These are phyloP conservation scores for Xylaria intraflava DNA, from an alignment of 495 filamentous ascomycete genomes.

Conservation along the genomic window DNA sequence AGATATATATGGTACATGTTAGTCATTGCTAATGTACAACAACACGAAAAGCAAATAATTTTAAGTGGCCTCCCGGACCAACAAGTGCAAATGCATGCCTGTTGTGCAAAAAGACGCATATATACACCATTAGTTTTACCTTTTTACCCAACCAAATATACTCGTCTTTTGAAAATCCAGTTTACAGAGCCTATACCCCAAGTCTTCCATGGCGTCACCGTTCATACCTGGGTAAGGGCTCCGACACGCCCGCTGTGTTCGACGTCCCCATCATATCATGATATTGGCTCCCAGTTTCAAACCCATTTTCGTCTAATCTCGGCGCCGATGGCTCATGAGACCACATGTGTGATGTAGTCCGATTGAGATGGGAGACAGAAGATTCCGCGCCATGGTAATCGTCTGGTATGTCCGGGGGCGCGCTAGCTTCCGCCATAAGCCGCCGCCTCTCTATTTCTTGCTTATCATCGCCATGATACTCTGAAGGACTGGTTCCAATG, in stretches of 20 bases:
- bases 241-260: conserved; percentile 13
- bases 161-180: not conserved
- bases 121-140: not conserved
- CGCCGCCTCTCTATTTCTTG: conserved; percentile 73
- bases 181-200: not conserved
- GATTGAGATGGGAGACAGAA: conserved; percentile 13
- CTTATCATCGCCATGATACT: conserved; percentile 64
- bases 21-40: conserved; percentile 7
- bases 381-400: conserved; percentile 35
- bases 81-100: conserved; percentile 1
- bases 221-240: conserved; percentile 42
- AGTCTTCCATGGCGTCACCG: conserved; percentile 19
- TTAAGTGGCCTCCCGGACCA: not conserved
- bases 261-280: conserved; percentile 19
- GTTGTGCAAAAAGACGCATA: not conserved
- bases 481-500: conserved; percentile 29
- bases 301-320: conserved; percentile 55
- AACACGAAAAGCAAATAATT: not conserved
- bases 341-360: conserved; percentile 4
- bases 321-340: conserved; percentile 57
- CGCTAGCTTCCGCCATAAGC: conserved; percentile 64
- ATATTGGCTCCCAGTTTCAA: conserved; percentile 32
- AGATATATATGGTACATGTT: not conserved
- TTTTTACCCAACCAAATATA: not conserved
- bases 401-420: conserved; percentile 50